Evolutionary conservation across 306 rosid species (phyloP), one percentile per base, ranked within the genome.

Genomic region (Phaseolus lunatus): DNA sequence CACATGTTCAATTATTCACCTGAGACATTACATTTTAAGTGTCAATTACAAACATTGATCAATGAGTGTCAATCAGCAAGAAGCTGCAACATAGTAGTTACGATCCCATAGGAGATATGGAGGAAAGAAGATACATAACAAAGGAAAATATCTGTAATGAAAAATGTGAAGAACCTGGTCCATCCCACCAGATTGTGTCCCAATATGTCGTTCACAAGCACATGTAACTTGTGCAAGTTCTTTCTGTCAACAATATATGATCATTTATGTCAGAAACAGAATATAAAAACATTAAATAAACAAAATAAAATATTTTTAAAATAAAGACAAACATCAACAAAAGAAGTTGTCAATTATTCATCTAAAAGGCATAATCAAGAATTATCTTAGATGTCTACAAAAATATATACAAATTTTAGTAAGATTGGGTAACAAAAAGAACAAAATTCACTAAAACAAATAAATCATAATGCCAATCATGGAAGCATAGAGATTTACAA

Each of bases 131-230:
- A 73, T 20, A 37, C 14, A 58, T n/a, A 33, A 62, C 24, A 76
- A 53, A 13, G 62, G 45, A 76, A 68, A 35, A 48, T 24, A 53
- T 70, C 9, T 14, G 39, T 9, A 70, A 67, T 18, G 78, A 37
- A 24, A 83, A 29, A 48, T 50, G 24, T 74, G 22, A 6, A 10
- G 14, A 67, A 92, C 98, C 97, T 95, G 99, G 87, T 95, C 99
- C 99, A 92, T 95, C 76, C 99, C 97, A 64, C 99, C 97, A 56
- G 99, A 88, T 84, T 95, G 98, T n/a, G 97, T 95, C 56, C 99
- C 99, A 64, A 95, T 87, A 77, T 95, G 94, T 22, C 88, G 91
- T 81, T 95, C 99, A 85, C 99, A 90, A 0, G 88, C 94, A 24
- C 99, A 95, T 5, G 99, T 92, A 68, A 95, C 88, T 81, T 92